Evolutionary conservation across 1,139 yeast species (phyloP).

Genomic region (Debaryomyces fabryi): DNA sequence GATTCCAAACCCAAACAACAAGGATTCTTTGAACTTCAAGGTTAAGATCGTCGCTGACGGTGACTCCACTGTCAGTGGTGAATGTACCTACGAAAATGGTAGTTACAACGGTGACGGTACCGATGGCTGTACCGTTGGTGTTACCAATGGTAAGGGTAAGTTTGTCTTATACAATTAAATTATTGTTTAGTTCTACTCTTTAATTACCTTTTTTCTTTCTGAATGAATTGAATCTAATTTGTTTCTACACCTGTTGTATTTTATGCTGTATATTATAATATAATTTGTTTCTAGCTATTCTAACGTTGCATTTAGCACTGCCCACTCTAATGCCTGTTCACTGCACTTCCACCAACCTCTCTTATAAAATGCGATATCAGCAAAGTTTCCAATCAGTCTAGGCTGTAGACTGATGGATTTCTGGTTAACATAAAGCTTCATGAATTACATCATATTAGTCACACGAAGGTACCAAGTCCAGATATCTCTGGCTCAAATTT

Average conservation of each 20-base stretch:
- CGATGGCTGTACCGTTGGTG: slow-evolving; percentile 81
- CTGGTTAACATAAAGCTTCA: too few species aligned
- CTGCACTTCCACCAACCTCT: too few species aligned
- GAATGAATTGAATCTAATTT: neutral
- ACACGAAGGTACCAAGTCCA: too few species aligned
- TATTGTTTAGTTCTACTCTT: neutral
- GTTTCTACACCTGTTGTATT: neutral
- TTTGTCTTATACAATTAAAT: slow-evolving; percentile 54
- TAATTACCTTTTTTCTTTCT: neutral
- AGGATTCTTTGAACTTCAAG: slow-evolving; percentile 60
- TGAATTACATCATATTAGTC: too few species aligned
- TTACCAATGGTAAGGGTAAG: slow-evolving; percentile 65
- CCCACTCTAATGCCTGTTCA: too few species aligned
- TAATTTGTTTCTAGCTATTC: neutral
- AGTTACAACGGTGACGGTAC: slow-evolving; percentile 60
- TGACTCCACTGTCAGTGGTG: slow-evolving; percentile 55
- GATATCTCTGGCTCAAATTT: too few species aligned
- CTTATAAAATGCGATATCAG: too few species aligned
- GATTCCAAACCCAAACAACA: slow-evolving; percentile 83
- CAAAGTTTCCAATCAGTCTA: too few species aligned
- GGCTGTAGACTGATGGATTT: too few species aligned
- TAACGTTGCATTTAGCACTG: too few species aligned
- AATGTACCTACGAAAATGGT: slow-evolving; percentile 67
- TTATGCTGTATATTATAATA: slow-evolving; percentile 1
- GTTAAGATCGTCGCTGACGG: slow-evolving; percentile 69